Percentiles rank a stretch among this genome's conserved stretches.
Evolutionary conservation across 192 early-diverging fungal genomes (phyloP).

Genomic region (Backusella macrospora): DNA sequence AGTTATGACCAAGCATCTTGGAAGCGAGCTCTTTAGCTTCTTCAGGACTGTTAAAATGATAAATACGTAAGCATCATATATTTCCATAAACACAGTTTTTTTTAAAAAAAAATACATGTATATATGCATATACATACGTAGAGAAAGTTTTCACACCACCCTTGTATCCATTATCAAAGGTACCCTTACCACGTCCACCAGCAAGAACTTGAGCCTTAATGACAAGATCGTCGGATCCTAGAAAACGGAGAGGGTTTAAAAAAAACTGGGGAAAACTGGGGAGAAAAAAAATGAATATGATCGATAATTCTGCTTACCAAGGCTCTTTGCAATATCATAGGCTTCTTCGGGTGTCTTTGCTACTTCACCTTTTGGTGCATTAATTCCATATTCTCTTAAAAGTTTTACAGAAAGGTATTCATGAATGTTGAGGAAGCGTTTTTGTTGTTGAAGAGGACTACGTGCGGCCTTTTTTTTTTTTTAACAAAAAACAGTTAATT

Average conservation of each 20-base stretch:
- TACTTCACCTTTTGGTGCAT: slow-evolving; percentile 85
- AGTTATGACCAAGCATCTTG: slow-evolving; percentile 97
- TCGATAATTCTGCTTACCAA: slow-evolving; percentile 55
- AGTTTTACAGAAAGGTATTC: slow-evolving; percentile 96
- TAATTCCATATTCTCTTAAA: slow-evolving; percentile 89
- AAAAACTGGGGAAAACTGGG: slow-evolving; percentile 13
- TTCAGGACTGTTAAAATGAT: slow-evolving; percentile 61
- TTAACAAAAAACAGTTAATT: not conserved
- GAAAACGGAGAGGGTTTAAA: not conserved
- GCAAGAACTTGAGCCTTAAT: slow-evolving; percentile 81
- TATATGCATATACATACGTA: no score
- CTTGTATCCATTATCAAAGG: slow-evolving; percentile 93
- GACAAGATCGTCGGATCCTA: slow-evolving; percentile 40
- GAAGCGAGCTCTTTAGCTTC: slow-evolving; percentile 87
- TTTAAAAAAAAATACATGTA: not conserved
- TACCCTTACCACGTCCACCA: slow-evolving; percentile 98
- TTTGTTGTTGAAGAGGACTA: slow-evolving; percentile 53
- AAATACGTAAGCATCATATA: not conserved
- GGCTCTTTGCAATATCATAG: slow-evolving; percentile 77
- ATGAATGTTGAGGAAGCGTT: slow-evolving; percentile 94
- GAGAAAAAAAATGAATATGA: not conserved
- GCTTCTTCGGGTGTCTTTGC: slow-evolving; percentile 90
- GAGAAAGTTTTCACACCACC: slow-evolving; percentile 93
- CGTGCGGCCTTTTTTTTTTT: slow-evolving; percentile 27
- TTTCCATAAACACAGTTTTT: not conserved